These are phyloP conservation scores for Camelina laxa DNA, from an alignment of 345 rosid genomes.

Conservation along the genomic window DNA sequence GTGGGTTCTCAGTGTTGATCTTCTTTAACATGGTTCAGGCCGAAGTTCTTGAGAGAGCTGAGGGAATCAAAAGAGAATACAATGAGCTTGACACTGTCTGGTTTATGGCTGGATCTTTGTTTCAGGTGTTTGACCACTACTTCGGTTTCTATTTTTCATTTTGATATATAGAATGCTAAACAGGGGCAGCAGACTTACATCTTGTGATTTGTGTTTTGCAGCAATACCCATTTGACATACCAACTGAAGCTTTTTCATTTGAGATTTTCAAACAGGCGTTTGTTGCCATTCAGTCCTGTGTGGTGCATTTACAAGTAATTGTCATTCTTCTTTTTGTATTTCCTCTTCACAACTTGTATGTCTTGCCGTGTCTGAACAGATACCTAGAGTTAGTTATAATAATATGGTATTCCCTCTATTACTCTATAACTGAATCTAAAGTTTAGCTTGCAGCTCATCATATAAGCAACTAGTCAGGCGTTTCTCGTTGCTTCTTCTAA, in stretches of 20 bases:
- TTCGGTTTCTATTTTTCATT: neutral
- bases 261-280: conserved; percentile 97
- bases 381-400: neutral
- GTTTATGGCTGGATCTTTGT: conserved; percentile 99
- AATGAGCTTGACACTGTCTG: conserved; percentile 96
- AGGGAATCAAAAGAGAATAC: conserved; percentile 91
- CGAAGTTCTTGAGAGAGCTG: conserved; percentile 86
- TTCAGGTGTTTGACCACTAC: conserved; percentile 63
- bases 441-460: conserved; percentile 18
- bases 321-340: conserved; percentile 8
- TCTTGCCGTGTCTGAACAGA: neutral
- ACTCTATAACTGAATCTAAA: conserved; percentile 9
- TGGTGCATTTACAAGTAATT: conserved; percentile 92
- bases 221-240: conserved; percentile 98
- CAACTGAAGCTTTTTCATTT: conserved; percentile 91
- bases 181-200: neutral
- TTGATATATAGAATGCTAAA: conserved; percentile 11
- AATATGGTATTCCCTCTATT: neutral
- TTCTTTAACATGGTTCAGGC: conserved; percentile 55
- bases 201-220: conserved; percentile 50
- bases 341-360: conserved; percentile 13
- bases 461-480: conserved; percentile 14
- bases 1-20: conserved; percentile 20
- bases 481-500: conserved; percentile 32
- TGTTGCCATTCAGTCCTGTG: conserved; percentile 96